Evolutionary conservation across 345 rosid species (phyloP).

Genomic region (Gossypium longicalyx): DNA sequence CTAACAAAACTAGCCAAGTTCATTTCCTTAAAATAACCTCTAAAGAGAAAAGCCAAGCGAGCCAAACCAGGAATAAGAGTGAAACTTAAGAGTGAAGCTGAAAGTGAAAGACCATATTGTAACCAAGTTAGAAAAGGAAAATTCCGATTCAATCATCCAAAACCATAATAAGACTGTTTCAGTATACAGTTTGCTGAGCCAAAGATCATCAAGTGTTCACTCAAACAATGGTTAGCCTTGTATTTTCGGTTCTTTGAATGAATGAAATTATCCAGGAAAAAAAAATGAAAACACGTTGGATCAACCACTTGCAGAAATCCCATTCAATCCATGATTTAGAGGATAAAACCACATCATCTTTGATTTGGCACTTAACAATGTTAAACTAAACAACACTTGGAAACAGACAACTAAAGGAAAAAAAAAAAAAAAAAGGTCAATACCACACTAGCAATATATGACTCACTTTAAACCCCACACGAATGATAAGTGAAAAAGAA

Average conservation of each 20-base stretch:
- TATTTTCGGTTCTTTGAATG: background rate
- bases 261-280: background rate
- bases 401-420: background rate
- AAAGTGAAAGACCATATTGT: background rate
- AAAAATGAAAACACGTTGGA: background rate
- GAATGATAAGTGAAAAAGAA: background rate
- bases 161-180: conserved; percentile 5
- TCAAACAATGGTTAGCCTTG: background rate
- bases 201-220: background rate
- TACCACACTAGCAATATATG: background rate
- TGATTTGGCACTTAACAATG: background rate
- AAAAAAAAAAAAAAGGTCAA: background rate
- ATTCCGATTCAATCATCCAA: background rate
- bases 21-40: background rate
- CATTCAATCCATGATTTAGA: background rate
- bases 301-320: background rate
- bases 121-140: background rate
- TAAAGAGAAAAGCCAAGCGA: background rate
- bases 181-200: background rate
- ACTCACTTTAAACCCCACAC: background rate
- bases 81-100: background rate
- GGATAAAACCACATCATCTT: background rate
- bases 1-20: background rate
- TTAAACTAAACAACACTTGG: background rate
- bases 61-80: background rate